Conservation (phyloP, 2,329 filamentous ascomycete species). For the Davidsoniella virescens region DNA sequence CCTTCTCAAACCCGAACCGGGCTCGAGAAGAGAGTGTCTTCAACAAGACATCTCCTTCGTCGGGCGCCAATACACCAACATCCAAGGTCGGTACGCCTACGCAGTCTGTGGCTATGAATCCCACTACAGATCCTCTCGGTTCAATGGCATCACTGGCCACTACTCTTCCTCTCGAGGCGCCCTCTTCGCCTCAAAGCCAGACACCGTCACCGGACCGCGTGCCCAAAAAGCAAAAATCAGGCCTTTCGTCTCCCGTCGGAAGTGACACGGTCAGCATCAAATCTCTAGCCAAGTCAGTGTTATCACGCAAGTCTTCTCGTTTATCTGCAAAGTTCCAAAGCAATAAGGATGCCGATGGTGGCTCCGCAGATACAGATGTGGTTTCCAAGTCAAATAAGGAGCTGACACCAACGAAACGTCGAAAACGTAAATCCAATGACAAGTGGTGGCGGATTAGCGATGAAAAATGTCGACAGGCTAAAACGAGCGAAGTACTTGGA, state of each 20-base stretch:
- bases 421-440: slow-evolving; percentile 40
- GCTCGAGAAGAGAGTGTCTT: slow-evolving; percentile 64
- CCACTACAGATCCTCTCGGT: slow-evolving; percentile 30
- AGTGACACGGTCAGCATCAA: slow-evolving; percentile 29
- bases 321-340: slow-evolving; percentile 4
- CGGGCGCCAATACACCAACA: slow-evolving; percentile 22
- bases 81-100: slow-evolving; percentile 26
- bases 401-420: not conserved
- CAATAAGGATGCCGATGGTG: not conserved
- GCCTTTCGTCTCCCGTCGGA: slow-evolving; percentile 18
- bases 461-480: slow-evolving; percentile 88
- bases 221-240: slow-evolving; percentile 22
- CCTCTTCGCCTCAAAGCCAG: slow-evolving; percentile 17
- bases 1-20: slow-evolving; percentile 66
- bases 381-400: not conserved
- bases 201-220: not conserved
- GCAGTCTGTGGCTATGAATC: slow-evolving; percentile 26
- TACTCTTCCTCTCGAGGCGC: slow-evolving; percentile 21
- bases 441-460: slow-evolving; percentile 97
- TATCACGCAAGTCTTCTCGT: slow-evolving; percentile 30
- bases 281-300: slow-evolving; percentile 39
- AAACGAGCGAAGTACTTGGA: slow-evolving; percentile 73
- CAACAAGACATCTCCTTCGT: slow-evolving; percentile 41
- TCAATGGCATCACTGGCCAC: slow-evolving; percentile 16
- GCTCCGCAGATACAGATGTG: not conserved